Conservation (phyloP, 345 rosid genomes). For the Brassica juncea region DNA sequence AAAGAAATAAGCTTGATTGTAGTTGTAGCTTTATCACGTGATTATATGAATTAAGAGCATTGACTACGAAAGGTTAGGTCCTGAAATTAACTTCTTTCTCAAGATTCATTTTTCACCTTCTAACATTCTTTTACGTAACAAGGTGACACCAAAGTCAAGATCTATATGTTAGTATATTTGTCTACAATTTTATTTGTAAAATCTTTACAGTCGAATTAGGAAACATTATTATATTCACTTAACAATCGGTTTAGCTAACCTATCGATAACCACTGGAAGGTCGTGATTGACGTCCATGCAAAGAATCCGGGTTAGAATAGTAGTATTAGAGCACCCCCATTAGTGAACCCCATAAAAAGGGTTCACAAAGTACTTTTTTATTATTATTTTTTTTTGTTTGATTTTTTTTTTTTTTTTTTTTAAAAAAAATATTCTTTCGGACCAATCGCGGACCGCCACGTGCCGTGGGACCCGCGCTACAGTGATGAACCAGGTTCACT, state of each 20-base stretch:
- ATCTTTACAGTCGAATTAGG: not conserved
- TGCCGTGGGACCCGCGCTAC: too few relatives aligned
- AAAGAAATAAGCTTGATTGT: not conserved
- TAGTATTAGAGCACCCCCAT: not conserved
- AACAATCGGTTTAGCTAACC: not conserved
- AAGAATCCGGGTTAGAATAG: not conserved
- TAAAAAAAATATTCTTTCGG: too few relatives aligned
- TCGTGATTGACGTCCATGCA: not conserved
- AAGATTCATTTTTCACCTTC: not conserved
- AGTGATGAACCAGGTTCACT: too few relatives aligned
- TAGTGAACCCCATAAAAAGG: too few relatives aligned
- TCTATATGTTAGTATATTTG: not conserved
- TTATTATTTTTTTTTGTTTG: too few relatives aligned
- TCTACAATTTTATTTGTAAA: not conserved
- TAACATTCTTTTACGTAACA: not conserved
- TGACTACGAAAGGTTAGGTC: not conserved
- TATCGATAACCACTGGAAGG: not conserved
- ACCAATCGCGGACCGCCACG: too few relatives aligned
- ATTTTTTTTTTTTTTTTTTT: too few relatives aligned
- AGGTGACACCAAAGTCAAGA: not conserved
- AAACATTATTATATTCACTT: not conserved
- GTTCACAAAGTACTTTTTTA: too few relatives aligned
- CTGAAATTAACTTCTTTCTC: not conserved
- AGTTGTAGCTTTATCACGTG: constrained; percentile 21
- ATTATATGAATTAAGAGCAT: constrained; percentile 12